These are phyloP conservation scores for Cetraspora pellucida DNA, from an alignment of 192 early-diverging fungal species.

Conservation along the genomic window DNA sequence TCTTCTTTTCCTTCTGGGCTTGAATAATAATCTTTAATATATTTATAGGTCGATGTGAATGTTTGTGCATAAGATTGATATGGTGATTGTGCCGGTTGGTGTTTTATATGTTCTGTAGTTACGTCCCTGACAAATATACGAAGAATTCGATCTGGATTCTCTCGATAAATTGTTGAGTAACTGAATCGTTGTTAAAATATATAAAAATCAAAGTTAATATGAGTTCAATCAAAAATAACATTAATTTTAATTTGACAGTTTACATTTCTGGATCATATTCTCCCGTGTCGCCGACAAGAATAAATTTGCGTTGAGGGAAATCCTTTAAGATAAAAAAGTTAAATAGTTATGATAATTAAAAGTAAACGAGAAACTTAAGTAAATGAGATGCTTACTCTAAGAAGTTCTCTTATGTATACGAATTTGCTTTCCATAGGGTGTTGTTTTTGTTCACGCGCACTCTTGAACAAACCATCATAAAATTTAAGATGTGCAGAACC, in stretches of 20 bases:
- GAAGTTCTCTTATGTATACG: slow-evolving; percentile 37
- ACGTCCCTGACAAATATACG: slow-evolving; percentile 87
- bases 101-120: slow-evolving; percentile 41
- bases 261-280: slow-evolving; percentile 89
- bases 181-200: slow-evolving; percentile 16
- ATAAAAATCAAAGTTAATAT: not conserved
- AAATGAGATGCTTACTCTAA: slow-evolving; percentile 7
- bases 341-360: not conserved
- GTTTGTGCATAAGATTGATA: slow-evolving; percentile 11
- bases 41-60: not conserved
- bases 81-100: slow-evolving; percentile 17
- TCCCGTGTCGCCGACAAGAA: slow-evolving; percentile 90
- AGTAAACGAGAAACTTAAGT: not conserved
- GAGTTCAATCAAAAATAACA: not conserved
- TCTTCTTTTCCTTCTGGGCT: not conserved
- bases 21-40: slow-evolving; percentile 5
- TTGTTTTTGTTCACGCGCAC: slow-evolving; percentile 31
- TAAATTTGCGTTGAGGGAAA: slow-evolving; percentile 82
- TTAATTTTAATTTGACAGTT: slow-evolving; percentile 21
- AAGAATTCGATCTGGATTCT: slow-evolving; percentile 69
- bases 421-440: slow-evolving; percentile 37
- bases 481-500: slow-evolving; percentile 69
- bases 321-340: slow-evolving; percentile 43
- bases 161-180: slow-evolving; percentile 65
- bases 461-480: slow-evolving; percentile 52